Base-by-base conservation (phyloP, 352 stramenopile genomes). In the Phytophthora crassamura region DNA sequence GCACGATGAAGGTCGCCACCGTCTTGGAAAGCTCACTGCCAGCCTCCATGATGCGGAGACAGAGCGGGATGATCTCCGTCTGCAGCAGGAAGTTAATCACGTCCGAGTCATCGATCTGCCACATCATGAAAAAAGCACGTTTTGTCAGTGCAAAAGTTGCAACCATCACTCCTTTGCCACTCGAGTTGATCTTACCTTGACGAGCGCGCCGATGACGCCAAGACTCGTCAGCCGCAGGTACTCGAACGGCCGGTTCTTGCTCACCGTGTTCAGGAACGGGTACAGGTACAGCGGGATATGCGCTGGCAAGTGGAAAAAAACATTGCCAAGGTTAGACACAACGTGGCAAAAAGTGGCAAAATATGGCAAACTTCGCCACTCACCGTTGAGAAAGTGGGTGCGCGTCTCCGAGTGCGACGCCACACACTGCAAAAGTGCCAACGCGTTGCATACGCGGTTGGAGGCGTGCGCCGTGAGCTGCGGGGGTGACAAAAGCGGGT, bases 31-130 rank as follows among this genome's bases (percentile, higher is more conserved):
- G 82, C 69, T 99, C 98, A 57, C 88, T 98, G 28, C 98, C 98
- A 16, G 96, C 97, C 71, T 99, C 98, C 98, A 99, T 99, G 62
- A 99, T 99, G 38, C 98, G 88, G 15, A 99, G 82, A 74, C 97
- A 99, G 1, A 99, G 80, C 18, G 98, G 98, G 78, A 99, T 99
- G 62, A 99, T 99, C 82, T 99, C 98, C 18, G 98, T 99, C 58
- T 98, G 96, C n/a, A 99, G 75, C 30, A 99, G 71, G 61, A 99
- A 99, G 61, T 98, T 98, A 75, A 99, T 99, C 4, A 99, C 97
- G 56, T 99, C 96, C 35, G 94, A 89, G 84, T 99, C 98, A 73
- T 99, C 97, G 73, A 99, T 98, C 91, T 95, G 35, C 15, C 49
- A 51, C 35, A 39, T 40, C 55, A 11, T 40, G 50, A 59, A 0